phyloP scores from a whole-genome alignment of 129 eudicot genomes.

The Flaveria brownii region DNA sequence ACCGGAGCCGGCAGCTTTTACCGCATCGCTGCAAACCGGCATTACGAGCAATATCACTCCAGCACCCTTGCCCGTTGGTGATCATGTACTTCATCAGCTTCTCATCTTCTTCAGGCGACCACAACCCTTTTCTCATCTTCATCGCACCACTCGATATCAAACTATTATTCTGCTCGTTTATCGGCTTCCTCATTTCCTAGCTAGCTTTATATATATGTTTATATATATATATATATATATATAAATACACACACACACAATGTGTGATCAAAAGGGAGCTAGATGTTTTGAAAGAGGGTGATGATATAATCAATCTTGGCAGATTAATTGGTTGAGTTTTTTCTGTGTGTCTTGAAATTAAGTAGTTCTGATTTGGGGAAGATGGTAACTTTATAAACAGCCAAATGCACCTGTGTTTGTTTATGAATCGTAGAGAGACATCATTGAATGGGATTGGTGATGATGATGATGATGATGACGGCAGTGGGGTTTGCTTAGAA shows the following conservation, averaged over 20 bases:
- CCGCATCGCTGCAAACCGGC: constrained; percentile 88
- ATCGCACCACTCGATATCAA: background rate
- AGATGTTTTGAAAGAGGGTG: background rate
- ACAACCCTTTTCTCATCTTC: constrained; percentile 74
- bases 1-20: constrained; percentile 78
- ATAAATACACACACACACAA: too few relatives aligned
- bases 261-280: background rate
- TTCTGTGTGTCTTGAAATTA: background rate
- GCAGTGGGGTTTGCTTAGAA: constrained; percentile 96
- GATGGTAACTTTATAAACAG: constrained; percentile 57
- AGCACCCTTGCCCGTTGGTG: constrained; percentile 79
- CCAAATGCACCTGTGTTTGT: constrained; percentile 33
- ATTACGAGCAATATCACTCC: constrained; percentile 90
- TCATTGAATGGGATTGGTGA: constrained; percentile 39
- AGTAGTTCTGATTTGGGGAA: constrained; percentile 46
- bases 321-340: too few relatives aligned
- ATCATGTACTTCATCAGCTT: constrained; percentile 76
- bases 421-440: constrained; percentile 32
- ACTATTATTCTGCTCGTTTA: constrained; percentile 4
- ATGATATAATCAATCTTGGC: too few relatives aligned
- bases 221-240: background rate
- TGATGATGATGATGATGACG: constrained; percentile 57
- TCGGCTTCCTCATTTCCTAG: constrained; percentile 75
- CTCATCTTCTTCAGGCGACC: constrained; percentile 93
- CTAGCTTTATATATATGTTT: background rate